Evolutionary conservation across 73 alveolate species (phyloP).

Genomic region (Diophrys sp.): DNA sequence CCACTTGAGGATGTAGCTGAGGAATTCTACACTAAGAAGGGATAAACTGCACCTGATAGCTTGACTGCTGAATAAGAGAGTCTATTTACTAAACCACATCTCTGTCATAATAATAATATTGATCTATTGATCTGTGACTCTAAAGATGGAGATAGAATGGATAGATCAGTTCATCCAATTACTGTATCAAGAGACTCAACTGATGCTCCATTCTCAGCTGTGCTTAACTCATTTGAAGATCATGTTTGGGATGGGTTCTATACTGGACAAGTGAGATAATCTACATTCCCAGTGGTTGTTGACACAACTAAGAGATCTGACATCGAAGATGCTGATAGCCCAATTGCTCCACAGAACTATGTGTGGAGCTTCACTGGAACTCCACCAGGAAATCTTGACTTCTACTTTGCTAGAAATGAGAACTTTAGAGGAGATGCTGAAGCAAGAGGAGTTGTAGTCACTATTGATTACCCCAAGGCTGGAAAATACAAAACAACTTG

Average conservation of each 20-base stretch:
- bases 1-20: neutral
- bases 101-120: constrained; percentile 5
- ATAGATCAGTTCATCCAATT: constrained; percentile 27
- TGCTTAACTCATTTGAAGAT: constrained; percentile 17
- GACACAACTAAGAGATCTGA: constrained; percentile 1
- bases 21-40: neutral
- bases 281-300: constrained; percentile 38
- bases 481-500: constrained; percentile 10
- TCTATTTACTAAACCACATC: neutral
- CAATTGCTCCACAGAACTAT: neutral
- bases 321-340: neutral
- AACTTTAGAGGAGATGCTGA: neutral
- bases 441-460: constrained; percentile 5
- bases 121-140: constrained; percentile 19
- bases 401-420: neutral
- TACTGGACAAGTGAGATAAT: constrained; percentile 35
- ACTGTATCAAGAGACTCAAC: neutral
- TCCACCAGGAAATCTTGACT: constrained; percentile 14
- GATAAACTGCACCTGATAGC: neutral
- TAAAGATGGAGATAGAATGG: constrained; percentile 11
- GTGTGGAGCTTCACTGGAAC: constrained; percentile 19
- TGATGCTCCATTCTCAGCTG: neutral
- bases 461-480: constrained; percentile 29
- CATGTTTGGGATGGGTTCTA: constrained; percentile 54
- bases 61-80: no score